Evolutionary conservation across 2,329 filamentous ascomycete species (phyloP).

Genomic region (Endothia cerciana): DNA sequence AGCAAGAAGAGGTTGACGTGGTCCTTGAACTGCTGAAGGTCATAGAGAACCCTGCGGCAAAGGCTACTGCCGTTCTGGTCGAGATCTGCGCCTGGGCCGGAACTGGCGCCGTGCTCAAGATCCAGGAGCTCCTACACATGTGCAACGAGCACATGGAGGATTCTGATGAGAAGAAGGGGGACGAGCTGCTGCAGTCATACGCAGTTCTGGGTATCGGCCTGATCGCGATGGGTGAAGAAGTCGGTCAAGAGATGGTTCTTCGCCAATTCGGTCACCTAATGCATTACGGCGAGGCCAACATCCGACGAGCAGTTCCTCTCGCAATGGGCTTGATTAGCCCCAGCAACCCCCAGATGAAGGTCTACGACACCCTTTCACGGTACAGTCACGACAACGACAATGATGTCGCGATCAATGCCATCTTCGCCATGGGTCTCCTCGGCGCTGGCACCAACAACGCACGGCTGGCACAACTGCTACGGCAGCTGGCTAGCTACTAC

Average conservation of each 20-base stretch:
- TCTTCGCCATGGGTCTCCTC: slow-evolving; percentile 97
- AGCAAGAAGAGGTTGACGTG: slow-evolving; percentile 98
- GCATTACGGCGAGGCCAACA: slow-evolving; percentile 98
- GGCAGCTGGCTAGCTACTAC: slow-evolving; percentile 97
- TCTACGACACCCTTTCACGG: slow-evolving; percentile 95
- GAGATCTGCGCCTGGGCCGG: slow-evolving; percentile 98
- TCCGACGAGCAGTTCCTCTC: slow-evolving; percentile 91
- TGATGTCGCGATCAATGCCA: slow-evolving; percentile 96
- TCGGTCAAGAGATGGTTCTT: slow-evolving; percentile 98
- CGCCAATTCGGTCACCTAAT: slow-evolving; percentile 97
- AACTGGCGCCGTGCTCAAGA: slow-evolving; percentile 93
- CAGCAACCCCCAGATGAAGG: slow-evolving; percentile 99
- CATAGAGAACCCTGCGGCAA: slow-evolving; percentile 95
- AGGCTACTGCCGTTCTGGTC: slow-evolving; percentile 90
- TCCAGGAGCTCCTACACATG: slow-evolving; percentile 95
- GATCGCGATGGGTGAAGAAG: slow-evolving; percentile 97
- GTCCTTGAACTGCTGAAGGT: slow-evolving; percentile 96
- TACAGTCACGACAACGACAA: slow-evolving; percentile 99
- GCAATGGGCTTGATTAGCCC: slow-evolving; percentile 97
- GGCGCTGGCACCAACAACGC: slow-evolving; percentile 98
- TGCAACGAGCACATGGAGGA: slow-evolving; percentile 98
- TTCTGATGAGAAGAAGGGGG: slow-evolving; percentile 90
- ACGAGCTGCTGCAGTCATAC: slow-evolving; percentile 94
- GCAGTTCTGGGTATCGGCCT: slow-evolving; percentile 92
- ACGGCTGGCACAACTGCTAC: slow-evolving; percentile 87